Evolutionary conservation across 1,284 basidiomycete species (phyloP), one percentile per base, ranked within the genome.

Genomic region (Trichosporon ovoides): DNA sequence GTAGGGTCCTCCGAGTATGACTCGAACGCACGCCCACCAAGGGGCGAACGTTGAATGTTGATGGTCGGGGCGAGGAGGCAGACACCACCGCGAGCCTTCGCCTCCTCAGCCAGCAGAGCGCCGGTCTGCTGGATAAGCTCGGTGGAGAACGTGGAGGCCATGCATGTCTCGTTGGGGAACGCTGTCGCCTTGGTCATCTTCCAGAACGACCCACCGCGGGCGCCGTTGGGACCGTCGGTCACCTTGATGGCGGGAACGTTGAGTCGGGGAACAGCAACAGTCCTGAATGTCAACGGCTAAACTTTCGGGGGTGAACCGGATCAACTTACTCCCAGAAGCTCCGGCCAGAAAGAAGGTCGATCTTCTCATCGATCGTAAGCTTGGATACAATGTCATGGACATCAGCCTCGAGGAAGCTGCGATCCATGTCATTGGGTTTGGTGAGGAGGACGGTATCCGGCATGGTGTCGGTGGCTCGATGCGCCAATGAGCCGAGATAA

Each of bases 1-100:
- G 83, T 76, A 1, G 89, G 88, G 68, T 91, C 89, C 71, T 91
- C 89, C 0, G 87, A 87, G 77, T 88, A 90, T 40, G 85, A 87
- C 71, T 66, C 68, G 54, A 72, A 69, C 5, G 68, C 65, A 52
- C 88, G 80, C 36, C 88, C 88, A 37, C 87, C 87, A 11, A 89
- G 81, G 10, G 88, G 88, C 58, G 81, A 85, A 31, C 88, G 82
- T 72, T 88, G 87, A 53, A 89, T 90, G 73, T 91, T 91, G 74
- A 86, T 86, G 0, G 88, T 90, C 1, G 88, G 88, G 0, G 84
- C 88, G 31, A 90, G 83, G 14, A 77, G 70, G 7, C 88, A 81
- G 9, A 85, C 84, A 3, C 86, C 85, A 34, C 84, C 82, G 49
- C 85, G 82, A 36, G 87, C 80, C 71, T 85, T 89, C 4, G 86